Evolutionary conservation across 495 filamentous ascomycete species (phyloP).

Genomic region (Hypoxylon lenormandii): DNA sequence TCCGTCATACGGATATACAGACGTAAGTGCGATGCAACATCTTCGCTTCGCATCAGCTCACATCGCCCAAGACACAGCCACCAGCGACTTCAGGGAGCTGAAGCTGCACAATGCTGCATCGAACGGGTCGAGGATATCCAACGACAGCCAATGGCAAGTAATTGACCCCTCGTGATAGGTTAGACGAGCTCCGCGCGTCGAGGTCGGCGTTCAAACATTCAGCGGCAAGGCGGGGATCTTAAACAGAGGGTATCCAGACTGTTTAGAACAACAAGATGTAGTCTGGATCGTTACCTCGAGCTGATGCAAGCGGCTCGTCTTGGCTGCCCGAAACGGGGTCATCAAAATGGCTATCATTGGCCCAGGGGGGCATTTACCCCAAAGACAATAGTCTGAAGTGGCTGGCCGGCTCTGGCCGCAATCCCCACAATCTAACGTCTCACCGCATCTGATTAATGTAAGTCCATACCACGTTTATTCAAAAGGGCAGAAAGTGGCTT

Average conservation of each 20-base stretch:
- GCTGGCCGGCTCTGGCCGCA: neutral
- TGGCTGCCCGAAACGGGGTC: slow-evolving; percentile 11
- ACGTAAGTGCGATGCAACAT: neutral
- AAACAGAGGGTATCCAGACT: neutral
- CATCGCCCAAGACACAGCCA: slow-evolving; percentile 1
- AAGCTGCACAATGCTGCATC: slow-evolving; percentile 1
- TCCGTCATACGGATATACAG: slow-evolving; percentile 6
- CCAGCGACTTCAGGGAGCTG: slow-evolving; percentile 5
- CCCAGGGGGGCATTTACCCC: slow-evolving; percentile 8
- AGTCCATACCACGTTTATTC: neutral
- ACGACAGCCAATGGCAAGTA: slow-evolving; percentile 23
- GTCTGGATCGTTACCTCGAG: neutral
- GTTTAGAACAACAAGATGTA: slow-evolving; percentile 11
- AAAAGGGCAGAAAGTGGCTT: slow-evolving; percentile 14
- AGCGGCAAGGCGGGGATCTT: neutral
- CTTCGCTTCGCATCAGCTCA: neutral
- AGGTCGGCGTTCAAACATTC: slow-evolving; percentile 7
- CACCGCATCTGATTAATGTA: slow-evolving; percentile 20
- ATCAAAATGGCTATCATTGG: slow-evolving; percentile 24
- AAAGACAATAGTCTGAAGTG: neutral
- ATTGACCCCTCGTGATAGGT: slow-evolving; percentile 13
- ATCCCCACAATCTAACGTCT: neutral
- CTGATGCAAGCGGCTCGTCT: slow-evolving; percentile 19
- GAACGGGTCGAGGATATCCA: neutral
- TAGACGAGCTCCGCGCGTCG: neutral